Evolutionary conservation across 352 stramenopile genomes (phyloP), one percentile per base, ranked within the genome.

Genomic region (Lagenidium giganteum): DNA sequence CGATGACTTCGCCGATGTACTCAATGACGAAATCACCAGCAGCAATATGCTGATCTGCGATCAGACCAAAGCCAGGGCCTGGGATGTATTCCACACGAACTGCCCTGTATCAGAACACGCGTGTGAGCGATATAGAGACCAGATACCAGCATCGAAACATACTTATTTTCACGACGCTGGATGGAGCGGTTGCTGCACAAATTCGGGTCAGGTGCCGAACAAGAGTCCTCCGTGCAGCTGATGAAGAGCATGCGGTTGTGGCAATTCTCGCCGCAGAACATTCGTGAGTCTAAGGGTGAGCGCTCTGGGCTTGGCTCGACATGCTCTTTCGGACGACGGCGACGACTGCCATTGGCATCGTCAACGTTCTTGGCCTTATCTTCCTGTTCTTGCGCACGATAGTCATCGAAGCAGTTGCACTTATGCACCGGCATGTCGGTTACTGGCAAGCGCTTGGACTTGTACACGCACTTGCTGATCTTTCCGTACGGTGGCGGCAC

Each of bases 1-100:
- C 78, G 51, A 96, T 89, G 12, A 96, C 80, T 64, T 96, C 84
- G 9, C 87, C 87, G 4, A 93, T 68, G 56, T 96, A 96, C 58
- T 96, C 87, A 50, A 90, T 78, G 16, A 96, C 71, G 11, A 96
- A 84, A 28, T 88, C 76, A 13, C 76, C 75, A 0, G 70, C 63
- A 9, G 68, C 53, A 4, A 95, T 80, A 26, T 47, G 42, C 25
- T 90, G 70, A 14, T 87, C 64, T 4, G 80, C 63, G 22, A 95
- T 56, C 9, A 96, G 69, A 24, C 87, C 87, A 61, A 92, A 96
- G 32, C 87, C 87, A 36, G 84, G 87, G 0, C 82, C 84, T 14
- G 51, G 63, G 20, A 86, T 83, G 35, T 80, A 78, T 34, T 80
- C 63, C 9, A 86, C 70, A 18, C 56, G 53, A 23, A 81, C 57